Evolutionary conservation across 176 grass and related monocot genomes (phyloP), one percentile per base, ranked within the genome.

Genomic region (Chrysopogon serrulatus): DNA sequence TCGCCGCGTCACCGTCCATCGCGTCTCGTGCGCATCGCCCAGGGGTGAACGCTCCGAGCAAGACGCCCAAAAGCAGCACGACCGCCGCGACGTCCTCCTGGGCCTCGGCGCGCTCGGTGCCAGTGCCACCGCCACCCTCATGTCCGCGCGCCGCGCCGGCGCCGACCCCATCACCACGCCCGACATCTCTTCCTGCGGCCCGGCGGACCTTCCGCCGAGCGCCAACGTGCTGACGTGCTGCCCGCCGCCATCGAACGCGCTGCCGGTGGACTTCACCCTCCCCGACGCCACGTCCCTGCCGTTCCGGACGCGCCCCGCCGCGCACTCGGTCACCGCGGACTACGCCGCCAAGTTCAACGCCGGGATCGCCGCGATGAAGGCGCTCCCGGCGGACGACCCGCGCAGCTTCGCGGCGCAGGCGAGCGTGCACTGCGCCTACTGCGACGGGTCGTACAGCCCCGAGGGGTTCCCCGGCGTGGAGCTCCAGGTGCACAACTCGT

Each of bases 331-430:
- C 33, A n/a, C 73, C 68, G 56, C 82, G 17, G 85, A 83, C 34
- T 90, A 93, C 71, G 36, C 86, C 19, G 85, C 85, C 30, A 93
- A 88, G 86, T 88, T 90, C 77, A 32, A 32, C 15, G 84, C 87
- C 75, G 91, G 88, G 33, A 18, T 93, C 43, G 88, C 84, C 40
- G 84, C 84, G 37, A 93, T 93, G 91, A 85, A 79, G 56, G 78
- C 59, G 27, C 81, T 93, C 40, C 88, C 91, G 3, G 82, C 85
- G 37, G 48, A 83, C 37, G 91, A 93, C 76, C 88, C 91, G 7
- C 91, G 91, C 3, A 93, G 85, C 82, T 93, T 93, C 85, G 79
- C 68, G 6, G 85, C 90, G 65, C 88, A 90, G 81, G 91, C 91
- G 13, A 81, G 41, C 30, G 56, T 90, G n/a, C 88, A 93, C 77